Evolutionary conservation across 2,329 filamentous ascomycete genomes (phyloP), one percentile per base, ranked within the genome.

Genomic region (Fusarium xyrophilum): DNA sequence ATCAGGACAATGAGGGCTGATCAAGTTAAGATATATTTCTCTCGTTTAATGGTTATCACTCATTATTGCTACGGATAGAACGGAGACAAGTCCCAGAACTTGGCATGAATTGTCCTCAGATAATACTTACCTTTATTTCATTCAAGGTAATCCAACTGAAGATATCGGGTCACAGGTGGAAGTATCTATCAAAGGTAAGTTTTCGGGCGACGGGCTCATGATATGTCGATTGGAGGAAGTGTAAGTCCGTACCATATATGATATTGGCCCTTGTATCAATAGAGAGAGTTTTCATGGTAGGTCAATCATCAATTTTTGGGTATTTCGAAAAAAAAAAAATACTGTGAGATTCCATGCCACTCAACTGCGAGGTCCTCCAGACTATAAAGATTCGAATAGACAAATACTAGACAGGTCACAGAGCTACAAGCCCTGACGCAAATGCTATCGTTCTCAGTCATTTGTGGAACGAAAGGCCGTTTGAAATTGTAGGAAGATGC

Each of bases 71-170:
- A 10, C 3, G 9, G 7, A 3, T 23, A 5, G 6, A 25, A 15
- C 17, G 10, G 23, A 23, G 23, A 14, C 17, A 5, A 15, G 17
- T 15, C 13, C 17, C 25, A 12, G 9, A 36, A 27, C 17, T 15
- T 50, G 9, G 46, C 7, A 15, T 8, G 2, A 15, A 36, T n/a
- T 25, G 3, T 15, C 9, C n/a, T 36, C 3, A 36, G 5, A 15
- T 8, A n/a, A 25, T 27, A n/a, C 7, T 12, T 15, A 12, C 0
- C 13, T n/a, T 27, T 19, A 7, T 8, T 15, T n/a, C 1, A 10
- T 11, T 25, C 5, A n/a, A 27, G 6, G 2, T 4, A 2, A 2
- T 15, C 3, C 9, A n/a, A 15, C 3, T 15, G 23, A 9, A 36
- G 9, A 27, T 36, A 27, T 8, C 17, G 13, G 5, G 21, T 7